Evolutionary conservation across 176 grass and related monocot genomes (phyloP).

Genomic region (Otatea glauca): DNA sequence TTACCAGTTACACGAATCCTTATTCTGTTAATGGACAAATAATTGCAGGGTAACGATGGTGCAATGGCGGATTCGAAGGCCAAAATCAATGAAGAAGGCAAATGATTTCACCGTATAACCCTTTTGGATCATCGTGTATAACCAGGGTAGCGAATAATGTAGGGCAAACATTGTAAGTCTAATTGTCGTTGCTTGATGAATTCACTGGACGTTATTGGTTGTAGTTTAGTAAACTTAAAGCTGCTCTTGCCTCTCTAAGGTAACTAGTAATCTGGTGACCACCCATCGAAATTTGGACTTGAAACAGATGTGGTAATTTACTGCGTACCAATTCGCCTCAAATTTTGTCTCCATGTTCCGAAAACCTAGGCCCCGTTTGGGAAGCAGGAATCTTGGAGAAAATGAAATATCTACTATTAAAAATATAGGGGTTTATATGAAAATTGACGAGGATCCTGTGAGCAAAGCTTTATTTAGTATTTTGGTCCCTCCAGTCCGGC

Average conservation of each 20-base stretch:
- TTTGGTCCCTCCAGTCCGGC: not conserved
- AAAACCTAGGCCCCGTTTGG: not conserved
- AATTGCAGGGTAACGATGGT: conserved; percentile 12
- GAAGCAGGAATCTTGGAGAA: not conserved
- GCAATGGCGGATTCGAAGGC: not conserved
- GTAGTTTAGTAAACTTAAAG: conserved; percentile 4
- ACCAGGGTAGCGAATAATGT: conserved; percentile 53
- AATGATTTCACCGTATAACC: conserved; percentile 31
- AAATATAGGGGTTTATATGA: not conserved
- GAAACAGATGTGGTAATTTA: not conserved
- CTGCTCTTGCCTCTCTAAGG: not conserved
- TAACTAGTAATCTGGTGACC: too few species aligned
- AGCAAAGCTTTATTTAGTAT: not conserved
- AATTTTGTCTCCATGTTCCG: not conserved
- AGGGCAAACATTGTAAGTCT: conserved; percentile 30
- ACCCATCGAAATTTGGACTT: not conserved
- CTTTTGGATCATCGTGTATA: conserved; percentile 30
- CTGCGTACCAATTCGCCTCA: not conserved
- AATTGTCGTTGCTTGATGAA: conserved; percentile 8
- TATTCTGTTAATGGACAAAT: conserved; percentile 7
- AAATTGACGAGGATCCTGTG: not conserved
- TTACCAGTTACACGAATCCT: not conserved
- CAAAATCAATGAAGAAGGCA: not conserved
- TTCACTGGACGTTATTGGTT: not conserved
- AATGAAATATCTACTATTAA: not conserved